These are phyloP conservation scores for Coniferiporia sulphurascens DNA, from an alignment of 1,284 basidiomycete species.

Conservation along the genomic window DNA sequence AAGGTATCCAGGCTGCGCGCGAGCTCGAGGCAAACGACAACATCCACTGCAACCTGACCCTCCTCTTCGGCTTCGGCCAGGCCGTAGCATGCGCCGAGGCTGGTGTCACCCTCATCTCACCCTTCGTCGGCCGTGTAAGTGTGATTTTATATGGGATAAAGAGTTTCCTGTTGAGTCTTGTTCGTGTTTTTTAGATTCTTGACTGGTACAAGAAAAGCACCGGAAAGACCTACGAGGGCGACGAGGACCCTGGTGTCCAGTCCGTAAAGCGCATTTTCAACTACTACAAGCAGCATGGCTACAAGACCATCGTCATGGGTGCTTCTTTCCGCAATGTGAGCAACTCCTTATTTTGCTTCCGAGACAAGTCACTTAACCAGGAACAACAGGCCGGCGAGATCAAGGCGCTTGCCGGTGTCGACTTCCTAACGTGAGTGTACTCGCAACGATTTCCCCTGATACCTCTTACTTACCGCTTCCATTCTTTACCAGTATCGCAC, in stretches of 20 bases:
- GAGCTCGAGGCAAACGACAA: conserved; percentile 89
- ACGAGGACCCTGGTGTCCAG: conserved; percentile 93
- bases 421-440: conserved; percentile 74
- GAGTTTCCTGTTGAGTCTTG: background rate
- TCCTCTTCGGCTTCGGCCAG: conserved; percentile 97
- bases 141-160: conserved; percentile 11
- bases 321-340: conserved; percentile 96
- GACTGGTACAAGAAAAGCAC: conserved; percentile 95
- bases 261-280: conserved; percentile 97
- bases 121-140: conserved; percentile 94
- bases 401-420: conserved; percentile 90
- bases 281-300: conserved; percentile 99
- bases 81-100: conserved; percentile 99
- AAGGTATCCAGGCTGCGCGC: conserved; percentile 98
- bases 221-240: conserved; percentile 81
- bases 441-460: background rate
- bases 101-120: conserved; percentile 96
- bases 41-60: conserved; percentile 99
- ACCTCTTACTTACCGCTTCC: background rate
- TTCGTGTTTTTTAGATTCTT: conserved; percentile 59
- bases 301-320: conserved; percentile 99
- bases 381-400: conserved; percentile 77
- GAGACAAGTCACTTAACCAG: conserved; percentile 20
- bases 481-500: conserved; percentile 54
- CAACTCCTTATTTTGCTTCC: conserved; percentile 19